Percentiles rank a stretch among this genome's conserved stretches.
Conservation (phyloP, 768 basidiomycete genomes). For the Tulasnella sp. region DNA sequence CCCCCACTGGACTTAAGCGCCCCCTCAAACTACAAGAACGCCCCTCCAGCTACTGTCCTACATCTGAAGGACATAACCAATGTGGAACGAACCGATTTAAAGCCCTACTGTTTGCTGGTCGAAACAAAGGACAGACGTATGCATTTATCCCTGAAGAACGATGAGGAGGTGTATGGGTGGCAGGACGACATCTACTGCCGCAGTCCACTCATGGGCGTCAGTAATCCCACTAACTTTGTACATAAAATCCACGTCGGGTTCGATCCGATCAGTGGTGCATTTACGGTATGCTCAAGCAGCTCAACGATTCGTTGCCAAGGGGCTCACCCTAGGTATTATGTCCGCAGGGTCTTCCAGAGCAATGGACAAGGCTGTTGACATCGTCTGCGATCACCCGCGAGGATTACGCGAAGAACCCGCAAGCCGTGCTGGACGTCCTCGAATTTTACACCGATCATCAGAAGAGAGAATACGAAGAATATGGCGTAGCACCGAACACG, state of each 20-base stretch:
- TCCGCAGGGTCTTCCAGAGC: conserved; percentile 88
- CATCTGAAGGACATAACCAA: conserved; percentile 67
- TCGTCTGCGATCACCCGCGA: conserved; percentile 96
- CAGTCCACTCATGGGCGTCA: conserved; percentile 86
- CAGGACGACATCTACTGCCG: conserved; percentile 93
- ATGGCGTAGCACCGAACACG: conserved; percentile 34
- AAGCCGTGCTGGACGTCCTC: conserved; percentile 92
- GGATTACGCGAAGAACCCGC: conserved; percentile 93
- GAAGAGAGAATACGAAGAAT: conserved; percentile 75
- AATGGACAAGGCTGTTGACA: conserved; percentile 95
- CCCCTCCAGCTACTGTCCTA: conserved; percentile 25
- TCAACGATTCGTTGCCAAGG: background rate
- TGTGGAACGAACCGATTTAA: conserved; percentile 86
- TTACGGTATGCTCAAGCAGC: conserved; percentile 54
- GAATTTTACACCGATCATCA: conserved; percentile 98
- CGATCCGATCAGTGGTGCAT: conserved; percentile 85
- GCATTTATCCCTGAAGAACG: conserved; percentile 75
- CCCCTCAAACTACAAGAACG: background rate
- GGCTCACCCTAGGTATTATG: background rate
- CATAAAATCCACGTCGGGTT: conserved; percentile 98
- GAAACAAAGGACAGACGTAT: conserved; percentile 78
- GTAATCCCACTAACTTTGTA: conserved; percentile 93
- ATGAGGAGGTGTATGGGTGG: conserved; percentile 97
- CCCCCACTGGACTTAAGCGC: background rate
- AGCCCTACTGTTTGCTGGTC: conserved; percentile 85